Evolutionary conservation across 116 monocot species (phyloP), one percentile per base, ranked within the genome.

Genomic region (Zostera marina): DNA sequence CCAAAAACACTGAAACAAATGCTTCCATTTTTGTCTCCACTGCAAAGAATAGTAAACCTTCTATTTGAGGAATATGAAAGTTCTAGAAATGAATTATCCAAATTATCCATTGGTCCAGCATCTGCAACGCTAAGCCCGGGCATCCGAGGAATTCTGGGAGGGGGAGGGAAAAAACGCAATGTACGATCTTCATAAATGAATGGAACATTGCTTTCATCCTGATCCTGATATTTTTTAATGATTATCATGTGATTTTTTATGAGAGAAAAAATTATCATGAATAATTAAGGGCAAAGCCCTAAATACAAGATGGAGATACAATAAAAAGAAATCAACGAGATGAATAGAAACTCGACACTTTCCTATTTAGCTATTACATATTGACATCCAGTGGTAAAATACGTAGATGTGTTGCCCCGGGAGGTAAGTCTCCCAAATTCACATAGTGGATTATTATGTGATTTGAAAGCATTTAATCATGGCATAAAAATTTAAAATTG

Each of bases 1-100:
- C 96, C 96, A 76, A 96, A 96, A 60, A 85, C 77, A 60, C 82
- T 89, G 60, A 96, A 96, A 79, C 80, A 89, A 72, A 96, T 85
- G 58, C 55, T 78, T 11, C 96, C 96, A 76, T 74, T 73, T 44
- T 78, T 77, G 70, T 88, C 96, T 25, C 82, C 85, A 66, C 96
- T 96, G 61, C 85, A 89, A 8, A 96, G 78, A 46, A 96, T 80
- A 63, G 85, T 89, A 68, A 96, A 85, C 44, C 54, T 80, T 52
- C 76, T 82, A 59, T 58, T 66, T 51, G 80, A 74, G 68, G 76
- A 68, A 69, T 56, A 64, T 23, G 76, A 80, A 62, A 89, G 43
- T 25, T 82, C 58, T 54, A 66, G 75, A 74, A 82, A 76, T 41
- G 76, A 58, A 63, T 82, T 79, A 66, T 82, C 96, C 62, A 66